Evolutionary conservation across 129 eudicot species (phyloP).

Genomic region (Chrysanthemum lavandulifolium): DNA sequence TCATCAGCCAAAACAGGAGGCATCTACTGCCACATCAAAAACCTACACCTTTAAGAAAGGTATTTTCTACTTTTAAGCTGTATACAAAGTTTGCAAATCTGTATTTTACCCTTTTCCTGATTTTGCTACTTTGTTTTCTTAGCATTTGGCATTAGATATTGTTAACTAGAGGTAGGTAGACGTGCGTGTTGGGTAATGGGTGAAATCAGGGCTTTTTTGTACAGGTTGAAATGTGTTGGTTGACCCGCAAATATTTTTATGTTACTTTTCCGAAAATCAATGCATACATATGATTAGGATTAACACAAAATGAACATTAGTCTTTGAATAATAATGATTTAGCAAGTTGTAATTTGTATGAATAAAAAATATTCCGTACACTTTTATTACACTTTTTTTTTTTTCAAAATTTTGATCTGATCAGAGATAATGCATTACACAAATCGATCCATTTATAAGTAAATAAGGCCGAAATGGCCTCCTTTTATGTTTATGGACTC

Average conservation of each 20-base stretch:
- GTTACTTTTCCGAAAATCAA: too few relatives aligned
- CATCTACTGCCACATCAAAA: slow-evolving; percentile 86
- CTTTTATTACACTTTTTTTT: too few relatives aligned
- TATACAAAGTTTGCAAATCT: background rate
- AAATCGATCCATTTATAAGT: background rate
- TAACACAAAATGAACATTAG: too few relatives aligned
- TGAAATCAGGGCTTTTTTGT: background rate
- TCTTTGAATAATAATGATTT: too few relatives aligned
- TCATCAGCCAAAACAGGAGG: slow-evolving; percentile 81
- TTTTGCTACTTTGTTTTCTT: too few relatives aligned
- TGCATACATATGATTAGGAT: too few relatives aligned
- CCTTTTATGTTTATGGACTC: background rate
- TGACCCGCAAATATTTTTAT: too few relatives aligned
- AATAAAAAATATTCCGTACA: too few relatives aligned
- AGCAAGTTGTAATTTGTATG: too few relatives aligned
- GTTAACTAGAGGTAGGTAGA: background rate
- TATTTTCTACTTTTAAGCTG: slow-evolving; percentile 18
- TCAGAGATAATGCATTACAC: background rate
- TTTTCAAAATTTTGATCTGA: too few relatives aligned
- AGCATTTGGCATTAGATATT: background rate
- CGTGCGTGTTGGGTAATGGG: background rate
- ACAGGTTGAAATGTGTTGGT: background rate
- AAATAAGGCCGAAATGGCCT: background rate
- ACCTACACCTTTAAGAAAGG: slow-evolving; percentile 75
- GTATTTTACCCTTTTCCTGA: background rate